These are phyloP conservation scores for Malus asiatica DNA, from an alignment of 306 rosid genomes.

Conservation along the genomic window DNA sequence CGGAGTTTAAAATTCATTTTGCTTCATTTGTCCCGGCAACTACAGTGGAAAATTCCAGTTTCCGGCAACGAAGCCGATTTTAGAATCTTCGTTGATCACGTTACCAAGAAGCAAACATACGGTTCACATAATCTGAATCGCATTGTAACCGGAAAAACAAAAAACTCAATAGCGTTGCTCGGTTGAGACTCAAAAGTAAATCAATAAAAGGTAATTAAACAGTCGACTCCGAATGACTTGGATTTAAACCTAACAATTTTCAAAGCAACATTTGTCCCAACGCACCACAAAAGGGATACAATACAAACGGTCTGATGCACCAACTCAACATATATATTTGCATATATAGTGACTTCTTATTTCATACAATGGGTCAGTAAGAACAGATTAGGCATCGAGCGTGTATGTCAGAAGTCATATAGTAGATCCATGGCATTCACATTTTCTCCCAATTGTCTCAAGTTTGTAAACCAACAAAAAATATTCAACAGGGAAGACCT, in stretches of 20 bases:
- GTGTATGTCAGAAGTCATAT: slow-evolving; percentile 25
- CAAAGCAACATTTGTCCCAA: background rate
- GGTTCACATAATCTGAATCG: background rate
- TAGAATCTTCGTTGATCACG: background rate
- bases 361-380: slow-evolving; percentile 44
- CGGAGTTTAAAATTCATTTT: no score
- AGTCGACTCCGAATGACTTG: background rate
- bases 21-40: no score
- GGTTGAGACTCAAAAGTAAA: background rate
- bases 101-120: no score
- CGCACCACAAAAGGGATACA: slow-evolving; percentile 8
- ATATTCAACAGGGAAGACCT: slow-evolving; percentile 26
- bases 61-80: background rate
- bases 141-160: background rate
- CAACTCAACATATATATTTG: slow-evolving; percentile 16
- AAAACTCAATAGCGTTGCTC: no score
- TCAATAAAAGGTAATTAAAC: background rate
- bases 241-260: background rate
- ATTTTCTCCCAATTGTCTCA: slow-evolving; percentile 32
- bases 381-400: slow-evolving; percentile 27
- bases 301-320: slow-evolving; percentile 8
- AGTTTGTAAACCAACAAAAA: slow-evolving; percentile 42
- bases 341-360: slow-evolving; percentile 19
- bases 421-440: slow-evolving; percentile 38
- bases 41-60: no score